phyloP scores from a whole-genome alignment of 164 flowering plant species.

The Vitis riparia region DNA sequence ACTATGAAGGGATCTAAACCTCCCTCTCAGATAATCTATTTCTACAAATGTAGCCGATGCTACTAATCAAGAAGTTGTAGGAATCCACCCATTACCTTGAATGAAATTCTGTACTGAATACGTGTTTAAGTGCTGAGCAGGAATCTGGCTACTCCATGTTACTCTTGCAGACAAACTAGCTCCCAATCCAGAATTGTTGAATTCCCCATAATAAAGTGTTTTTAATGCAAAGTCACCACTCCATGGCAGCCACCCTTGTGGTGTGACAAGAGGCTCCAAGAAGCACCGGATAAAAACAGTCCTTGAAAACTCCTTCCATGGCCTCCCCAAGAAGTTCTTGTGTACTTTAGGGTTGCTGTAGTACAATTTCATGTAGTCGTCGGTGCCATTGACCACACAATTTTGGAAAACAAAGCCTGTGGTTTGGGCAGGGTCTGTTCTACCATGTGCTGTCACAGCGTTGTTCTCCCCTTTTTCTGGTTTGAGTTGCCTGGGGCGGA shows the following conservation, averaged over 20 bases:
- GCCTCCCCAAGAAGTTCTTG: conserved; percentile 75
- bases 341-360: conserved; percentile 52
- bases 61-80: conserved; percentile 21
- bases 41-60: neutral
- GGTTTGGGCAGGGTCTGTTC: conserved; percentile 75
- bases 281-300: conserved; percentile 61
- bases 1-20: too few species aligned
- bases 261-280: conserved; percentile 43
- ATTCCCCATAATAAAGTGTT: conserved; percentile 85
- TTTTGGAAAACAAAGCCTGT: conserved; percentile 79
- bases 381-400: conserved; percentile 72
- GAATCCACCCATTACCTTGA: conserved; percentile 76
- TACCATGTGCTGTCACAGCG: conserved; percentile 76
- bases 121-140: conserved; percentile 44
- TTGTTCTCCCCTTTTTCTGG: conserved; percentile 72
- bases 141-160: conserved; percentile 76
- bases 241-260: conserved; percentile 88
- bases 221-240: conserved; percentile 57
- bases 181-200: conserved; percentile 57
- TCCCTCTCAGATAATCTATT: neutral
- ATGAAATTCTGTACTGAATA: conserved; percentile 78
- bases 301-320: conserved; percentile 90
- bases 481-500: conserved; percentile 53
- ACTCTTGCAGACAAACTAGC: conserved; percentile 49
- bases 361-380: conserved; percentile 59